Base-by-base conservation (phyloP, 495 filamentous ascomycete species). In the Articulospora tetracladia region DNA sequence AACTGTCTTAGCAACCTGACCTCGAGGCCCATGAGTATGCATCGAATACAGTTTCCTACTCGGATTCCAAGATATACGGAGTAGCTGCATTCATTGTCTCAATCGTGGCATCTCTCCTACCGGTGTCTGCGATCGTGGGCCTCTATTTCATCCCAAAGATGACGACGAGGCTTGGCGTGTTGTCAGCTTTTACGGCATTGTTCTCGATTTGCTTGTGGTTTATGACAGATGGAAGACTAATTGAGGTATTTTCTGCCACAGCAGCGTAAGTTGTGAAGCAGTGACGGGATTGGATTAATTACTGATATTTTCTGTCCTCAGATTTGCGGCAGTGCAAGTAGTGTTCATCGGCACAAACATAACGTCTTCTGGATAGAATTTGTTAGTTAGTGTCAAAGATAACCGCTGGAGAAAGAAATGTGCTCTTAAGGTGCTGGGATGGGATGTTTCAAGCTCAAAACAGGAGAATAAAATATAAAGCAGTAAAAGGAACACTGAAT, bases 241-340 rank as follows among this genome's bases (percentile, higher is more conserved):
- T 54, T 22, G 58, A 60, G 28, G 54, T 60, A 50, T 60, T 60
- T 54, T 30, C 58, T 44, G 48, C 48, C 7, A 60, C 58, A 15
- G 58, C 58, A 27, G 58, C 58, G 58, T 60, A 17, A 47, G 11
- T 34, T 15, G 19, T 28, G 17, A 15, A 4, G 27, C n/a, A 6
- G 8, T 22, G 13, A 49, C 11, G n/a, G n/a, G n/a, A 13, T 17
- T 50, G 25, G 15, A 36, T 26, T 15, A 12, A 30, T 36, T 13
- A 17, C 44, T 28, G 34, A 50, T 32, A 19, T 24, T n/a, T n/a
- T n/a, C n/a, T 17, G 48, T 17, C 4, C 17, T 32, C 44, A 39
- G 56, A 23, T 58, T 58, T 41, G 56, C 56, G 20, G 44, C 28
- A 17, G 56, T 50, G 2, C 56, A 58, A 23, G 55, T 57, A 3